Evolutionary conservation across 176 grass and related monocot genomes (phyloP), one percentile per base, ranked within the genome.

Genomic region (Poa pratensis): DNA sequence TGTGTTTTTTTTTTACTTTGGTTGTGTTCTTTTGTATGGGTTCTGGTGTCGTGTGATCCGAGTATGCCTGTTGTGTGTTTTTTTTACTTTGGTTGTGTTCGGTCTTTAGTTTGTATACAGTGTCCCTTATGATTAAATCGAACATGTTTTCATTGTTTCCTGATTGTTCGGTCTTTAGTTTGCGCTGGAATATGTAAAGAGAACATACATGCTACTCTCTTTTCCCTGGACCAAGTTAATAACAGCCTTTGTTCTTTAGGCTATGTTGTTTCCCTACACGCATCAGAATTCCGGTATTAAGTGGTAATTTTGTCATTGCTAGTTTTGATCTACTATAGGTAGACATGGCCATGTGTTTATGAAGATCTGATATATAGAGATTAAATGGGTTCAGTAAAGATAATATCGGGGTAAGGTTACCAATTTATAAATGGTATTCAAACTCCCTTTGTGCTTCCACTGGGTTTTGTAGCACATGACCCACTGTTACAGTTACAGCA

Each of bases 81-180:
- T n/a, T 35, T 35, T 35, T 35, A 35, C 27, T 30, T 64, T 65
- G 13, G 8, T 19, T 67, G 60, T 30, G 28, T 67, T 18, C 16
- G 15, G 23, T 28, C 71, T 74, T 74, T 74, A 51, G 71, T 27
- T 50, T 50, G 30, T 49, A 27, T 49, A 27, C 45, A 49, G 26
- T 49, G 26, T 73, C 45, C 42, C 43, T 49, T 48, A 15, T 49
- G 43, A 49, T 50, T 3, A 18, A 50, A 73, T 17, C 22, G 7
- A 26, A 50, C 71, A 74, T 6, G 23, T 58, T 82, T 82, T 82
- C 23, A 6, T 34, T 51, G 35, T 52, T 48, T 50, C n/a, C 23
- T 75, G 14, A 67, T 67, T 75, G n/a, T n/a, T n/a, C n/a, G n/a
- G n/a, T n/a, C n/a, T n/a, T n/a, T n/a, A n/a, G n/a, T n/a, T 77